phyloP scores from a whole-genome alignment of 768 basidiomycete genomes.

The Pisolithus microcarpus region DNA sequence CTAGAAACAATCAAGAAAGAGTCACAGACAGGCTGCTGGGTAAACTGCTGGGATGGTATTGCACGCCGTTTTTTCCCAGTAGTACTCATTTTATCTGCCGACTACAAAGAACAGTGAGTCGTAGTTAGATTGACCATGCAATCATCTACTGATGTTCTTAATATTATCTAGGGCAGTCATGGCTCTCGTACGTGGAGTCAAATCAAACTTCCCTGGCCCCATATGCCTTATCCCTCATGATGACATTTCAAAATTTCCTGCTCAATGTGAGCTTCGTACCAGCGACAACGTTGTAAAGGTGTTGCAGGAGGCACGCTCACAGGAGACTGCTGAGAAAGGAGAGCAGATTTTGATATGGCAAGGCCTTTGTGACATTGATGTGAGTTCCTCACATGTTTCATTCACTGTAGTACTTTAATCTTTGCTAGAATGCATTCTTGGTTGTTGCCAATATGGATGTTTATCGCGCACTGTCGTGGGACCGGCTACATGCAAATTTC shows the following conservation, averaged over 20 bases:
- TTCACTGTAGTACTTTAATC: not conserved
- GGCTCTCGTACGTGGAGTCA: no score
- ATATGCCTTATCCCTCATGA: no score
- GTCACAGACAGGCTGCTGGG: not conserved
- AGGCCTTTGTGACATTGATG: no score
- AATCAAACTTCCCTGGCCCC: no score
- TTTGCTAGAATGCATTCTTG: not conserved
- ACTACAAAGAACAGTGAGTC: constrained; percentile 39
- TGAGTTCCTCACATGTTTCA: constrained; percentile 1
- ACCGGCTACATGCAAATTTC: constrained; percentile 7
- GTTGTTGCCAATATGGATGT: not conserved
- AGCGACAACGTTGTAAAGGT: no score
- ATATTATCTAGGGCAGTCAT: no score
- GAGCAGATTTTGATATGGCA: no score
- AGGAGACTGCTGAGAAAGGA: no score
- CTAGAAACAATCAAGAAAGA: not conserved
- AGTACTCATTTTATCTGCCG: constrained; percentile 32
- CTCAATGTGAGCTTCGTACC: no score
- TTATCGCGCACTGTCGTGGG: constrained; percentile 8
- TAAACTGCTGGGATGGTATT: constrained; percentile 25
- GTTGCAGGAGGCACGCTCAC: no score
- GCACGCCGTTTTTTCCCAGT: constrained; percentile 26
- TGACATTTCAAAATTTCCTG: no score
- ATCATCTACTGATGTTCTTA: constrained; percentile 13
- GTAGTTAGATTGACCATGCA: constrained; percentile 1